Evolutionary conservation across 371 early-diverging fungal genomes (phyloP), one percentile per base, ranked within the genome.

Genomic region (Rhizomucor pusillus): DNA sequence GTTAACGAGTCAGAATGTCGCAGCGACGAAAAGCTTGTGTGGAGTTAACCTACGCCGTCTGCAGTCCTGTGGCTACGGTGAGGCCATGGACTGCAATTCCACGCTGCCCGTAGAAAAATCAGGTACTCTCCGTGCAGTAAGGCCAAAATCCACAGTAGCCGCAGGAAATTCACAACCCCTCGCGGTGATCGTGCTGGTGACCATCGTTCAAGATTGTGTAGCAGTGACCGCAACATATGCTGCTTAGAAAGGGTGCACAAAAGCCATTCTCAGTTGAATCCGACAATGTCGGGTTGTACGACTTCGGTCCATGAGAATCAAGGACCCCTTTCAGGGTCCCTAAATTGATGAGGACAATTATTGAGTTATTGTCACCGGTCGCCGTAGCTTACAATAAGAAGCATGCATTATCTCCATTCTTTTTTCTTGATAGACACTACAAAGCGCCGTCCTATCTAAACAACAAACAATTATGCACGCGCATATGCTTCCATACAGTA

Each of bases 71-170:
- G n/a, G 33, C 14, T 47, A 19, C 22, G 16, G 37, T 19, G 35
- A 45, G 61, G 60, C 63, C 63, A 63, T 1, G 61, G 54, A 11
- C 51, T 39, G 33, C 67, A 67, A 37, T 47, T 51, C 12, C 48
- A 45, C 19, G 58, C 63, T 16, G 67, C 56, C 12, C 52, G 44
- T 51, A 60, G 55, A 37, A 67, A 67, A 5, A 58, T 54, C 23
- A 55, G 18, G 22, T 40, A 60, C 47, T 67, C 67, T 11, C 63
- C 64, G 33, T 47, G 46, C n/a, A 60, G 43, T 20, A 65, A 41
- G 12, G 52, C 52, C 16, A 56, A 20, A n/a, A 65, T 52, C 60
- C 60, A 65, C 2, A 56, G 12, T 4, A 56, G n/a, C 1, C 59
- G 54, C 33, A 52, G 43, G 18, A 13, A 37, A 43, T 51, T 50